phyloP scores from a whole-genome alignment of 1,139 yeast genomes.

The Protomyces lactucae-debilis region DNA sequence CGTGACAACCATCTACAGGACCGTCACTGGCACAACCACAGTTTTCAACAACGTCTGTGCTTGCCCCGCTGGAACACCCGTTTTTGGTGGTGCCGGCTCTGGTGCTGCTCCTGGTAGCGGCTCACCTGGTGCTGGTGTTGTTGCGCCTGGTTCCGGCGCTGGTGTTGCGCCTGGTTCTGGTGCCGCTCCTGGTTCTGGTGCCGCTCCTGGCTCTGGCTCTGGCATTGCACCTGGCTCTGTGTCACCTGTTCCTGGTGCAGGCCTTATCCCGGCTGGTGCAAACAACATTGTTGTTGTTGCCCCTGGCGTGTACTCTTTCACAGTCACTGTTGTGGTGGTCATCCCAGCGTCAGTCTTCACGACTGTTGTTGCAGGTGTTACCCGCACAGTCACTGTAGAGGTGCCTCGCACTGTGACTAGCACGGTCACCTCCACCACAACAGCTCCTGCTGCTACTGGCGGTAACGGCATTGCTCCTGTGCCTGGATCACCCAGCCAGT shows the following conservation, averaged over 20 bases:
- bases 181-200: neutral
- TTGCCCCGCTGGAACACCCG: conserved; percentile 6
- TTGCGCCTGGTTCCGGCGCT: neutral
- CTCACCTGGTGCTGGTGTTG: neutral
- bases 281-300: conserved; percentile 1
- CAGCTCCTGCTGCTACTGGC: neutral
- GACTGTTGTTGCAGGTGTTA: conserved; percentile 10
- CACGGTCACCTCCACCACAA: conserved; percentile 23
- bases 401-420: conserved; percentile 15
- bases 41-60: conserved; percentile 9
- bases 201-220: neutral
- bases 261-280: neutral
- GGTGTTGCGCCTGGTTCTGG: neutral
- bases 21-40: conserved; percentile 14
- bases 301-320: conserved; percentile 3
- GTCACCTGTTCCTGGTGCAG: neutral
- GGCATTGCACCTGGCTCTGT: neutral
- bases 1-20: conserved; percentile 17
- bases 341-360: conserved; percentile 15
- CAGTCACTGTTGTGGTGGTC: conserved; percentile 15
- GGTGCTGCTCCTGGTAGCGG: conserved; percentile 1
- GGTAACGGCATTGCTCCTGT: neutral
- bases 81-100: conserved; percentile 1
- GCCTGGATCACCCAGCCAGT: neutral
- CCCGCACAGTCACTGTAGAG: conserved; percentile 16